Conservation (phyloP, 768 basidiomycete species). For the Leucocoprinus leucothites region DNA sequence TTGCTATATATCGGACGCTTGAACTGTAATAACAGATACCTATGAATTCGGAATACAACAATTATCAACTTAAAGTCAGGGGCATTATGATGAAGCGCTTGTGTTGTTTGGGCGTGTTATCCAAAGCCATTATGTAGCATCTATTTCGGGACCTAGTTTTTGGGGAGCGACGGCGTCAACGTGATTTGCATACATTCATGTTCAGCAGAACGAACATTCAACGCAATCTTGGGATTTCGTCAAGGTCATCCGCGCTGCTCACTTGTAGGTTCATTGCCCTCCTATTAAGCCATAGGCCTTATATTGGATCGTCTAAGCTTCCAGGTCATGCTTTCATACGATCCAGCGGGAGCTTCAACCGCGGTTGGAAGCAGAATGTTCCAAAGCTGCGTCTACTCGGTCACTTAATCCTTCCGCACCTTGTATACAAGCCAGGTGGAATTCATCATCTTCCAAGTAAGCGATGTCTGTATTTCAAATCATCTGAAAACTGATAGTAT, state of each 20-base stretch:
- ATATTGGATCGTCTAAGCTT: background rate
- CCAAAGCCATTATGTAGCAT: background rate
- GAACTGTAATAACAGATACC: no score
- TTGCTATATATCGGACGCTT: background rate
- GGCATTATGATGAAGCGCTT: no score
- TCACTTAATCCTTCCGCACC: background rate
- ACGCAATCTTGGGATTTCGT: no score
- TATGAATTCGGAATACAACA: no score
- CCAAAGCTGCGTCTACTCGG: background rate
- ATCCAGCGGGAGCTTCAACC: background rate
- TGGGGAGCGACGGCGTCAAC: no score
- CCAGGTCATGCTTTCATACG: background rate
- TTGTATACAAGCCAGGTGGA: background rate
- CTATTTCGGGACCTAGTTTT: no score
- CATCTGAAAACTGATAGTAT: background rate
- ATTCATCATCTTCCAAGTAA: constrained; percentile 5
- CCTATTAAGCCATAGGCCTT: background rate
- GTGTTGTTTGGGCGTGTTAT: constrained; percentile 5
- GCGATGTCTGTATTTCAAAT: background rate
- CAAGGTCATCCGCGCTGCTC: no score
- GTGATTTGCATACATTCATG: no score
- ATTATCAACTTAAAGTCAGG: no score
- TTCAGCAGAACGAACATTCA: no score
- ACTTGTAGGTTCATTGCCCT: no score
- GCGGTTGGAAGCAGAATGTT: background rate